Evolutionary conservation across 2,329 filamentous ascomycete genomes (phyloP), one percentile per base, ranked within the genome.

Genomic region (Ilyonectria destructans): DNA sequence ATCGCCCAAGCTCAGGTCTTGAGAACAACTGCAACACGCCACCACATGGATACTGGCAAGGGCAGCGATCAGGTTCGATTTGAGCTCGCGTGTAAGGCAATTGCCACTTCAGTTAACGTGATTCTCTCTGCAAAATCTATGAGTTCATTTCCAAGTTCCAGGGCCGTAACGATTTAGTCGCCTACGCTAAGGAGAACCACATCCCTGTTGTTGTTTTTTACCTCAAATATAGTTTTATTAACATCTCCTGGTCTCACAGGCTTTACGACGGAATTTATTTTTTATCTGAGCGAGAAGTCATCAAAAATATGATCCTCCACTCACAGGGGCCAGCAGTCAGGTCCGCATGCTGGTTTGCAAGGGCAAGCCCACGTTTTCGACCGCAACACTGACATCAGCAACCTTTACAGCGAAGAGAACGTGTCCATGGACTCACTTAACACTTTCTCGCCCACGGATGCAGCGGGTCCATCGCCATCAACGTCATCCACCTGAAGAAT

Each of bases 131-230:
- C 92, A 84, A 92, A 73, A 82, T 91, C 69, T 90, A 91, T 45
- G 86, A 88, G 77, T 93, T 94, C 84, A 92, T 89, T 84, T 85
- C 92, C 71, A 86, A 87, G 69, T 94, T 93, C 87, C 87, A 82
- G 82, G 92, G 92, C 77, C 89, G 92, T 64, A 86, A 91, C 74
- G 92, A 93, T 79, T 87, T 95, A 49, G 87, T 95, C 58, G 88
- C 92, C 77, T 92, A 92, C 52, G 85, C 84, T 8, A 80, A 88
- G 80, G 87, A 89, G 80, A 87, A 89, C 74, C 87, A 87, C 79
- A 93, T 94, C 70, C 92, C 92, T n/a, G n/a, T n/a, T 55, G 91
- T 94, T 67, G 90, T 89, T 89, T 35, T 91, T 89, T 75, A 93
- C 91, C 74, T 93, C 93, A 84, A 89, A 89, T 79, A 91, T 91